phyloP scores from a whole-genome alignment of 305 asterid genomes.

The Ilex paraguariensis region DNA sequence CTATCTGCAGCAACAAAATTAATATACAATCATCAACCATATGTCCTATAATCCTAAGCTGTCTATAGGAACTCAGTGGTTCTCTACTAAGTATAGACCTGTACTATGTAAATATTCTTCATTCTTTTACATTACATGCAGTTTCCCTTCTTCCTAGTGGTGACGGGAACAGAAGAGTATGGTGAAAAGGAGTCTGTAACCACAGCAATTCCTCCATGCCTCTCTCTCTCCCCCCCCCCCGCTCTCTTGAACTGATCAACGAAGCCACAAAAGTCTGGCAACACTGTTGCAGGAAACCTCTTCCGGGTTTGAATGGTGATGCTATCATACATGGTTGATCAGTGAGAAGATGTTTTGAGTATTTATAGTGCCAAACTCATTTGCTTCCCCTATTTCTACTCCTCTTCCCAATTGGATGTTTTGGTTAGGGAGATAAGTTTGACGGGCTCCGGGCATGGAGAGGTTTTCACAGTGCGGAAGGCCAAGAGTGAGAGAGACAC shows the following conservation, averaged over 20 bases:
- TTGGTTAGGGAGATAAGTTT: constrained; percentile 53
- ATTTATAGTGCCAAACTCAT: constrained; percentile 39
- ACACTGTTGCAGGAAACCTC: constrained; percentile 66
- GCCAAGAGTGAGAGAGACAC: constrained; percentile 80
- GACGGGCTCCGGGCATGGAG: constrained; percentile 52
- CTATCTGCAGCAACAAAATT: not conserved
- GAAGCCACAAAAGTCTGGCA: constrained; percentile 74
- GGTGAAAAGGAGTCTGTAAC: not conserved
- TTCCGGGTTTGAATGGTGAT: constrained; percentile 66
- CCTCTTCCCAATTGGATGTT: constrained; percentile 37
- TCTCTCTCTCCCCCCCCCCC: not conserved
- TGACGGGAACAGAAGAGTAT: not conserved
- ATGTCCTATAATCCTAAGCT: not conserved
- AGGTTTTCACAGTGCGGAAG: constrained; percentile 81
- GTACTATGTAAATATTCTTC: not conserved
- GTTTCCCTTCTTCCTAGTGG: not conserved
- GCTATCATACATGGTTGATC: constrained; percentile 49
- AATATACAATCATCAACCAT: not conserved
- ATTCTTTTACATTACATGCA: not conserved
- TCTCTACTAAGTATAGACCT: not conserved
- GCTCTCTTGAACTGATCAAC: not conserved
- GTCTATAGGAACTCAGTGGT: not conserved
- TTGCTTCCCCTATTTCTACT: constrained; percentile 46
- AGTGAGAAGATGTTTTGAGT: constrained; percentile 43
- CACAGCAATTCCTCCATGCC: not conserved